Base-by-base conservation (phyloP, 2,329 filamentous ascomycete species). In the Talaromyces sp. region DNA sequence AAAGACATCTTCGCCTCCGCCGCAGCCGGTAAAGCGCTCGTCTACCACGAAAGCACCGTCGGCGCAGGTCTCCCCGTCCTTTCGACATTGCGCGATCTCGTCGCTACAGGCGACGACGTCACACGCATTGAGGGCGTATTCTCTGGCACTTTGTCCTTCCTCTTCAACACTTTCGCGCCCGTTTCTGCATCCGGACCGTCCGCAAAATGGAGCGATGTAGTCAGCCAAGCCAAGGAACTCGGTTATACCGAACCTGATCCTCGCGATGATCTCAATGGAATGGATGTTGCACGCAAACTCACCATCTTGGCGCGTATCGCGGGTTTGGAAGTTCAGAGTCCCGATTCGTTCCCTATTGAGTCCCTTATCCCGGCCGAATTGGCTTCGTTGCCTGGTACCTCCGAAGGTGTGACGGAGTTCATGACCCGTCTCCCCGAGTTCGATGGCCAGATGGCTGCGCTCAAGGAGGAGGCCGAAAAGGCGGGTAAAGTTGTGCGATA, bases 131-230 rank as follows among this genome's bases (percentile, higher is more conserved):
- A 98, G 81, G 95, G 95, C 70, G 93, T 99, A 61, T 98, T 99
- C 81, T 96, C 92, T 68, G 95, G 95, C 69, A 99, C 95, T 64
- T 94, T 99, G 88, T 96, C 91, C 45, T 99, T 97, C 84, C 85
- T 99, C 47, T 98, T 99, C 88, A 98, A 98, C 84, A 93, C 88
- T 25, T 99, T 98, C 78, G 92, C 93, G 58, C 95, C 95, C 0
- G 88, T 89, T 2, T 86, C 88, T 59, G 90, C 90, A 5, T 82
- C 84, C 25, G 61, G 68, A 11, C 69, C 72, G 8, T 60, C 69
- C 43, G 92, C 91, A 61, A 88, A 89, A 74, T 99, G 96, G 90
- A 95, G 92, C 51, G 90, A 90, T 58, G 93, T 97, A 75, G 95
- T 99, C 38, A 89, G 87, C 75, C 93, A 94, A 79, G 95, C 95